Base-by-base conservation (phyloP, 768 basidiomycete genomes). In the Leccinellum rugosiceps region DNA sequence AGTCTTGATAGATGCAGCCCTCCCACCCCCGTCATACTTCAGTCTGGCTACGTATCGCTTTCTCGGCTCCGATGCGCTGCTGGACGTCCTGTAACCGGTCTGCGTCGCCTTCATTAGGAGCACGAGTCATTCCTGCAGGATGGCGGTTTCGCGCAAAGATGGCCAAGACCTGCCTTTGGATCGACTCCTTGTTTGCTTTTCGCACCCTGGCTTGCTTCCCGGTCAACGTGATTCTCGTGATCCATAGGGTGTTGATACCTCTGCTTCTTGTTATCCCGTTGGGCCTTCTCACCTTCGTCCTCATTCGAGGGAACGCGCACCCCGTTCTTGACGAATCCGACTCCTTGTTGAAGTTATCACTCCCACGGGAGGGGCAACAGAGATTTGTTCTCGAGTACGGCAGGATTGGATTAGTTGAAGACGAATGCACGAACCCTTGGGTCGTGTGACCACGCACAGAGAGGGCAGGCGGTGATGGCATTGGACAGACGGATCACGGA, bases 321-420 rank as follows among this genome's bases (percentile, higher is more conserved):
- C 2, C 30, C 3, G 26, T 61, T n/a, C 57, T 59, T 52, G 61
- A 58, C 51, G 58, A 46, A 41, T 62, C 52, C 62, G 52, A 51
- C 58, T 59, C 54, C 59, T 61, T 32, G 62, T 63, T 73, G 74
- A 73, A 76, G 69, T 80, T 80, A 73, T 58, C 67, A 62, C 63
- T 76, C 70, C 76, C 64, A 38, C 64, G 78, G 79, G 79, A 74
- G 65, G 68, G 72, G 63, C 72, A 80, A 79, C 66, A 83, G 81
- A 82, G 82, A 80, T 78, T 81, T 68, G 80, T 76, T 80, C 83
- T 83, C 81, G 77, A 77, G 74, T 71, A 68, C 75, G 70, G 67
- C 56, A 58, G 57, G 57, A 61, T 63, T 57, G 63, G 67, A 56
- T 69, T 69, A 60, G 64, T 71, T 62, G 31, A 59, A 57, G 62